phyloP scores from a whole-genome alignment of 805 yeast genomes.

The Zygosaccharomyces bailii region DNA sequence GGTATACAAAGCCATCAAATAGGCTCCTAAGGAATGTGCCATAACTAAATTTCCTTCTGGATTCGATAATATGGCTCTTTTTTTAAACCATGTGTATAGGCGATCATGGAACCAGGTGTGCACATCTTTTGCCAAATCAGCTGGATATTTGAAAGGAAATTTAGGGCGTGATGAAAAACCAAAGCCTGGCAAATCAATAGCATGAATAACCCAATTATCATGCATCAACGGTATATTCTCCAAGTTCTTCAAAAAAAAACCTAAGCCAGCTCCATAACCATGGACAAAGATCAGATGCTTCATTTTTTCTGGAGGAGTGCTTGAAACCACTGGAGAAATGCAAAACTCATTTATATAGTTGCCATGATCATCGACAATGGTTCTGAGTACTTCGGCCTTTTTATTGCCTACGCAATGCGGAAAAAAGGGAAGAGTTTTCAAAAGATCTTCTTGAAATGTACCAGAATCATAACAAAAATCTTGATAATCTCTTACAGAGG shows the following conservation, averaged over 20 bases:
- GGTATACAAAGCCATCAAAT: constrained; percentile 66
- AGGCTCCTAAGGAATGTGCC: constrained; percentile 96
- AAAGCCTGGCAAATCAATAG: constrained; percentile 85
- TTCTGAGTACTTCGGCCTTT: constrained; percentile 32
- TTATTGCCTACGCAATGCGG: constrained; percentile 36
- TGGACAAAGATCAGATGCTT: constrained; percentile 72
- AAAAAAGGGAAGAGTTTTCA: constrained; percentile 46
- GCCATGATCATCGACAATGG: constrained; percentile 44
- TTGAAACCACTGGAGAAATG: constrained; percentile 46
- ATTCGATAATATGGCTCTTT: constrained; percentile 20
- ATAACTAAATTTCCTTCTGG: constrained; percentile 48
- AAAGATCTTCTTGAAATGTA: constrained; percentile 46
- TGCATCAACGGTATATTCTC: constrained; percentile 44
- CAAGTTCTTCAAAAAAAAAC: constrained; percentile 75
- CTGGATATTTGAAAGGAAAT: constrained; percentile 43
- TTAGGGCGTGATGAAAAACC: constrained; percentile 84
- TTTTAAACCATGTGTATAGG: constrained; percentile 42
- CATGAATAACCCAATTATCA: constrained; percentile 70
- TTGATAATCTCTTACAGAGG: constrained; percentile 53
- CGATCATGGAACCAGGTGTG: constrained; percentile 49
- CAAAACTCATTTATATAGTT: constrained; percentile 73
- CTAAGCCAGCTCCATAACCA: constrained; percentile 95
- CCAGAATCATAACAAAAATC: constrained; percentile 28
- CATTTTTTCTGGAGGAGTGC: constrained; percentile 16
- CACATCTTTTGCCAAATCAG: constrained; percentile 25